Percentiles rank a stretch among this genome's conserved stretches.
phyloP scores from a whole-genome alignment of 2,329 filamentous ascomycete genomes.

The Xylariales sp. region DNA sequence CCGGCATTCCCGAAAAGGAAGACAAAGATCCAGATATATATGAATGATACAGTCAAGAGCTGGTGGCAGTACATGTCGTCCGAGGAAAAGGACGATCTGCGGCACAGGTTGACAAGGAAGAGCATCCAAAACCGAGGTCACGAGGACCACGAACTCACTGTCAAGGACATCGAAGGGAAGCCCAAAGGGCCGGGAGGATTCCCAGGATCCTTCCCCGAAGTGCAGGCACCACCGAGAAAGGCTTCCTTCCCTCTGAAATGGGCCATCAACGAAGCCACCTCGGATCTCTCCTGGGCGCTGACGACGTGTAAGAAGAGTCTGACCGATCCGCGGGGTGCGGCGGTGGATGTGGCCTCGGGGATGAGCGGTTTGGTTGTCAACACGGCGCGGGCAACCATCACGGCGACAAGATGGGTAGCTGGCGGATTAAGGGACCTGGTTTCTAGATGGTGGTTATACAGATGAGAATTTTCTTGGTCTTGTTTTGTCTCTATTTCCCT shows the following conservation, averaged over 20 bases:
- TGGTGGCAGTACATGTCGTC: constrained; percentile 38
- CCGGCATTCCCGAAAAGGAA: constrained; percentile 48
- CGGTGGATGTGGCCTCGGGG: constrained; percentile 9
- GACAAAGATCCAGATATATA: constrained; percentile 57
- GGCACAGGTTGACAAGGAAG: constrained; percentile 20
- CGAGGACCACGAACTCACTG: constrained; percentile 21
- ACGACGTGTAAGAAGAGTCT: constrained; percentile 10
- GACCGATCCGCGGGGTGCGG: constrained; percentile 10
- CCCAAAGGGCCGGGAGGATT: constrained; percentile 19
- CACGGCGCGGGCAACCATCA: neutral
- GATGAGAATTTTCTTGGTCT: too few species aligned
- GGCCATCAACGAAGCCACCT: constrained; percentile 13
- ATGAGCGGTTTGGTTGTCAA: constrained; percentile 8
- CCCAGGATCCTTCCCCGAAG: constrained; percentile 20
- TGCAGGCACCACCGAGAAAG: constrained; percentile 19
- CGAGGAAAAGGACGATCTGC: constrained; percentile 16
- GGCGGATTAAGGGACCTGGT: too few species aligned
- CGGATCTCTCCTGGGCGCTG: constrained; percentile 11
- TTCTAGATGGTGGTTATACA: too few species aligned
- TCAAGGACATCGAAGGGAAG: constrained; percentile 18
- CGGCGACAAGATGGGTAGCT: too few species aligned
- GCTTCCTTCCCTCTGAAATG: constrained; percentile 18
- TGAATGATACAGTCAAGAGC: constrained; percentile 61
- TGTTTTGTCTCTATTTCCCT: too few species aligned
- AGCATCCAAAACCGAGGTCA: constrained; percentile 21